These are phyloP conservation scores for Solanum chiquidenum DNA, from an alignment of 257 asterid species.

Conservation along the genomic window DNA sequence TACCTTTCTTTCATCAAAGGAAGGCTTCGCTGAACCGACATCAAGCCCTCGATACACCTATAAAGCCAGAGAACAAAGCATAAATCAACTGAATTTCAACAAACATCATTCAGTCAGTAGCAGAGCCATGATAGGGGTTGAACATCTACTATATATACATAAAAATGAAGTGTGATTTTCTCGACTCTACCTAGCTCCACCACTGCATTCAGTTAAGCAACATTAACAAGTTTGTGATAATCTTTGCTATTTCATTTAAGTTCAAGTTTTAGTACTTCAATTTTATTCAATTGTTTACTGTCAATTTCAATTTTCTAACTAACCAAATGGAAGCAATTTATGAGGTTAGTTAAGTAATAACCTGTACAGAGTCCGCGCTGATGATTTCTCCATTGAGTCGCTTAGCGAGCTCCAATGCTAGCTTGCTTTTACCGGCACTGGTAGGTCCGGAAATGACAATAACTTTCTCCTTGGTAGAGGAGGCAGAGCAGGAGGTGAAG, in stretches of 20 bases:
- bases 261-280: neutral
- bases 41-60: conserved; percentile 94
- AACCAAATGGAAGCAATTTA: neutral
- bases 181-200: neutral
- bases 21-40: conserved; percentile 91
- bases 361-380: conserved; percentile 98
- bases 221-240: neutral
- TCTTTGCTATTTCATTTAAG: neutral
- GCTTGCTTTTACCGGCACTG: conserved; percentile 94
- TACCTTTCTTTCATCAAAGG: conserved; percentile 64
- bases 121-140: neutral
- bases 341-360: neutral
- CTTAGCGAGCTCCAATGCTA: conserved; percentile 78
- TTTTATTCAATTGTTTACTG: neutral
- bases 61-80: neutral
- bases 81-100: neutral
- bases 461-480: conserved; percentile 43
- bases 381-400: conserved; percentile 82
- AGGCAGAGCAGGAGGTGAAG: conserved; percentile 28
- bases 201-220: neutral
- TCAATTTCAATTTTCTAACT: neutral
- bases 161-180: neutral
- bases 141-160: neutral
- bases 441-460: conserved; percentile 92
- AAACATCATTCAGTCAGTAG: neutral